Evolutionary conservation across 176 grass and related monocot genomes (phyloP), one percentile per base, ranked within the genome.

Genomic region (Raddia guianensis): DNA sequence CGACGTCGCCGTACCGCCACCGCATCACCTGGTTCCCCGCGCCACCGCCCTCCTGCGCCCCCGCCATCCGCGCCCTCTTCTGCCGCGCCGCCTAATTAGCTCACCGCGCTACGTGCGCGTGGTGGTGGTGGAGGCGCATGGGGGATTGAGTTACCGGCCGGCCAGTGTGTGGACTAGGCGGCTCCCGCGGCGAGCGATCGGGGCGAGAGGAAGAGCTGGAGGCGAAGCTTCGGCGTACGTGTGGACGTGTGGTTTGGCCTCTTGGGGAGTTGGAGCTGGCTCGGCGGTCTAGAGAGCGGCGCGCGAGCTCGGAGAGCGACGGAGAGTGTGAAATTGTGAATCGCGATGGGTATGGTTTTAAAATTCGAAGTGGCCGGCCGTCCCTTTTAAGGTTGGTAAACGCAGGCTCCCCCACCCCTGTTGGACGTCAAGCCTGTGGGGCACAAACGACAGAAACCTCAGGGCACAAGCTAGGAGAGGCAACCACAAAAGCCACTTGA

Each of bases 1-100:
- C 52, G 16, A 91, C 80, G 73, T 91, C 89, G 35, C 68, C 85
- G 72, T 88, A 91, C 59, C 85, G 72, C 72, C 79, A 80, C 85
- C 61, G 72, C 80, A 46, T 52, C 71, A 50, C 85, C 66, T 63
- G 87, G 27, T 5, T 18, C 55, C 87, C 87, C 27, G 85, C 76
- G 3, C 66, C 76, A 2, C 66, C 59, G 44, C 52, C 7, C 76
- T 91, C 89, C 85, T 77, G 85, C 20, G 89, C 81, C 8, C 85
- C 89, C 89, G 7, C 7, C 18, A 57, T 18, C 4, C 58, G 0
- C 58, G 9, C 27, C 13, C 59, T 1, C 61, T 63, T 63, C 61
- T 11, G 33, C 33, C 34, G 55, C 50, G 13, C 15, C 42, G 27
- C 15, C 42, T 9, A 1, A 15, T 27, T 27, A 27, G 15, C 18